Evolutionary conservation across 2,329 filamentous ascomycete species (phyloP), one percentile per base, ranked within the genome.

Genomic region (Laburnicola sp.): DNA sequence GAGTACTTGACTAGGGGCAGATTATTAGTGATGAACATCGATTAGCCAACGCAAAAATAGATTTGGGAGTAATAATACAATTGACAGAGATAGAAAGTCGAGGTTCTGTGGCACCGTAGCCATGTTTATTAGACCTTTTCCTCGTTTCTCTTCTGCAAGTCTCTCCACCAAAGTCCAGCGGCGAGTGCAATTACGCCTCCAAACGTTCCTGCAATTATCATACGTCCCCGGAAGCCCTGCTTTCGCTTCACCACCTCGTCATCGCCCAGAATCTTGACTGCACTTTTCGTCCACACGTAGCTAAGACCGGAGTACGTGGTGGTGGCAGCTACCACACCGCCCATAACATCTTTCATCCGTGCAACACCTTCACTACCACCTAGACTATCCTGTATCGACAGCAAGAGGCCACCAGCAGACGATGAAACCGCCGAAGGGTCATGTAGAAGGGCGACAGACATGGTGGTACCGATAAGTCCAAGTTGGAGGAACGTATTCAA

Each of bases 301-400:
- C 92, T 96, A 10, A 92, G 80, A 6, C 94, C 94, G 56, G 91
- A 97, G 89, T 92, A 97, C 4, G 96, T 75, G 0, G 94, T 99
- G 3, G 94, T 99, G 0, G 81, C 83, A 0, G 91, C 92, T 2
- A 99, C 93, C 10, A 95, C 74, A 62, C 89, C 93, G 67, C 89
- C 93, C 60, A 76, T 70, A 10, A 65, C 60, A 23, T 52, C 60
- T 40, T 70, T 70, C 36, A 70, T 57, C 4, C 58, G 60, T 50
- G 74, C 64, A 62, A 78, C 64, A 45, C 69, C 63, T 3, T 64
- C 58, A 11, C 62, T 55, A 1, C 70, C 69, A 7, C 70, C 70
- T 11, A 72, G 36, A 6, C 44, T 16, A 6, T 65, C 59, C 39
- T 66, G 67, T 0, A 70, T 54, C 3, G 57, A 54, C 36, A 64